phyloP scores from a whole-genome alignment of 2,329 filamentous ascomycete genomes.

The Talaromyces sp. region DNA sequence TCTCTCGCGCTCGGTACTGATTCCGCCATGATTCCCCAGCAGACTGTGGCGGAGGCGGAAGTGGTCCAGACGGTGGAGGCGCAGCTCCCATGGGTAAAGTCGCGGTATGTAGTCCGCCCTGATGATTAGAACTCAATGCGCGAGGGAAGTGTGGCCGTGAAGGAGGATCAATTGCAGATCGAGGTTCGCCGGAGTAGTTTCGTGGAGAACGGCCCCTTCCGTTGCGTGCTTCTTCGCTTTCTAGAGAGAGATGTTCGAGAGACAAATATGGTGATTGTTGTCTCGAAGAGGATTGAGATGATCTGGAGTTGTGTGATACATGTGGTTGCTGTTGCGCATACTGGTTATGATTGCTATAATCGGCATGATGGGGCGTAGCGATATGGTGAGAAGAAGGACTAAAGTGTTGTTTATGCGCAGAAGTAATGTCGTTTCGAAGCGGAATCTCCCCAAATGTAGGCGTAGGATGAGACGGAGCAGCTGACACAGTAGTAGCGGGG shows the following conservation, averaged over 20 bases:
- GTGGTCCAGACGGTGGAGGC: slow-evolving; percentile 55
- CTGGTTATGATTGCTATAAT: slow-evolving; percentile 2
- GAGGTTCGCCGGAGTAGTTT: slow-evolving; percentile 31
- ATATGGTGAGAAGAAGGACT: slow-evolving; percentile 3
- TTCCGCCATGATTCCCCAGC: slow-evolving; percentile 17
- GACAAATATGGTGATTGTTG: slow-evolving; percentile 35
- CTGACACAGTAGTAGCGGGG: slow-evolving; percentile 38
- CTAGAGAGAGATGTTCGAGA: slow-evolving; percentile 44
- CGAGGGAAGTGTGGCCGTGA: slow-evolving; percentile 39
- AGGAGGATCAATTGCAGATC: slow-evolving; percentile 37
- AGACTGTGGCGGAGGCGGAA: slow-evolving; percentile 56
- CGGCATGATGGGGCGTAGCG: neutral
- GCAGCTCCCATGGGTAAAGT: slow-evolving; percentile 60
- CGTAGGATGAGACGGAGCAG: slow-evolving; percentile 46
- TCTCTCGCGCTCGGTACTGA: slow-evolving; percentile 17
- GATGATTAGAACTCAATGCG: slow-evolving; percentile 36
- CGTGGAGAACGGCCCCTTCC: slow-evolving; percentile 29
- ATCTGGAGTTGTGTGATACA: slow-evolving; percentile 18
- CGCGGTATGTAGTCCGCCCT: slow-evolving; percentile 49
- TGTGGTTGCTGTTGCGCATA: slow-evolving; percentile 12
- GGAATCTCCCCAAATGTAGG: slow-evolving; percentile 72
- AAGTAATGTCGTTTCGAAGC: slow-evolving; percentile 43
- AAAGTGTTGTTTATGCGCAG: slow-evolving; percentile 26
- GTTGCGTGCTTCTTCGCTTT: slow-evolving; percentile 35
- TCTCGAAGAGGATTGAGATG: slow-evolving; percentile 4